A percentile compares a stretch with the other conserved stretches of the same genome.
phyloP scores from a whole-genome alignment of 495 filamentous ascomycete genomes.

The Ascodesmis nigricans region DNA sequence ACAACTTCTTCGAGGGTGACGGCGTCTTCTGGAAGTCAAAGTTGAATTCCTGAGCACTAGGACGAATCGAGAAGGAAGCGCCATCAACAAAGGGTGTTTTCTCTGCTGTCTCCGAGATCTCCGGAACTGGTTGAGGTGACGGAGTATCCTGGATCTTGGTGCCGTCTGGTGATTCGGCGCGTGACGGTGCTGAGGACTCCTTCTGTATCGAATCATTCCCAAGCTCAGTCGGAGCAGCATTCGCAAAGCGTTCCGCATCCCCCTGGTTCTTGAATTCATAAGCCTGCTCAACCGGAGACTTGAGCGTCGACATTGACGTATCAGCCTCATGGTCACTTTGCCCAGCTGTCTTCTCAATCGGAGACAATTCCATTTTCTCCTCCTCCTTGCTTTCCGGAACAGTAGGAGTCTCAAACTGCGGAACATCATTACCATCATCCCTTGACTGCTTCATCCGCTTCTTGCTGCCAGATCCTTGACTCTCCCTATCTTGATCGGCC shows the following conservation, averaged over 20 bases:
- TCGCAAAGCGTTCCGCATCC: constrained; percentile 14
- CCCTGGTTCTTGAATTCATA: constrained; percentile 10
- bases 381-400: constrained; percentile 2
- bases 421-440: constrained; percentile 8
- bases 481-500: constrained; percentile 14
- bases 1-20: constrained; percentile 9
- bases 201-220: no score
- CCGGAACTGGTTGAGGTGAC: no score
- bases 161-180: no score
- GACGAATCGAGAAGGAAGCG: constrained; percentile 2
- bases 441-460: no score
- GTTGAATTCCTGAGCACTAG: constrained; percentile 13
- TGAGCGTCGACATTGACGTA: neutral
- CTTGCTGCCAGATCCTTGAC: constrained; percentile 4
- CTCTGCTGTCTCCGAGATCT: no score
- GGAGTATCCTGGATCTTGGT: no score
- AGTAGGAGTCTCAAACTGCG: constrained; percentile 1
- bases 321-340: neutral
- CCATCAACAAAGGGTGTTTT: no score
- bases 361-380: no score
- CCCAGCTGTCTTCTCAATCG: no score
- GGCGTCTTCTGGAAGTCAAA: constrained; percentile 13
- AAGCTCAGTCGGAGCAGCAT: no score
- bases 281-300: no score
- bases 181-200: no score